Evolutionary conservation across 1,284 basidiomycete genomes (phyloP), one percentile per base, ranked within the genome.

Genomic region (Apiotrichum akiyoshidainum): DNA sequence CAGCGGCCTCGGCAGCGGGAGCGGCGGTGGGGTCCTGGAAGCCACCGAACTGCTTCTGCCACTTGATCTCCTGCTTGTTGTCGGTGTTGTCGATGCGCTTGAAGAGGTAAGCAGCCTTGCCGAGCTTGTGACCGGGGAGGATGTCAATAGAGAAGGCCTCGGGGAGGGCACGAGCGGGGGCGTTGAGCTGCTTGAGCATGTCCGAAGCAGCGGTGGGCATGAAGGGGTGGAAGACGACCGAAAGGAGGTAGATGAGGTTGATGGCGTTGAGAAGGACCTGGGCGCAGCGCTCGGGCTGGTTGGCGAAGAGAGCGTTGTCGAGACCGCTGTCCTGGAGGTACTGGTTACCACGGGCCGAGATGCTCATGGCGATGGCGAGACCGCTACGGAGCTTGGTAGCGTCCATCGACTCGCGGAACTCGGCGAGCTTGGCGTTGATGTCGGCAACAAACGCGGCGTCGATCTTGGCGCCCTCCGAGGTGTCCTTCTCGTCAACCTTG

Each of bases 251-350:
- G 76, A 99, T 96, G 66, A 99, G 81, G 80, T 98, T 98, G 76
- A 93, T 79, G 22, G 92, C 89, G 59, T 94, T 87, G 47, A 90
- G 86, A 63, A 98, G 82, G 63, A 98, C 92, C 70, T 91, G 87
- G 7, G 89, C 92, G 69, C 93, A 96, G 61, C 92, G 87, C 62
- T 84, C 83, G 1, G 92, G 91, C 63, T 90, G 83, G 66, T 87
- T 85, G 26, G 84, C 81, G 79, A 95, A 87, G 54, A 99, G 83
- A 3, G 90, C 84, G 75, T 98, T 98, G 83, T 90, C 90, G 52
- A 99, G 86, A 35, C 89, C 88, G 33, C 90, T 89, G 17, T 92
- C 86, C 76, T 96, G 92, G 5, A 99, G 86, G 80, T 97, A 98
- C 61, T 85, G 84, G 79, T 99, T 99, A 31, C 94, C 96, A n/a